Evolutionary conservation across 2,329 filamentous ascomycete species (phyloP).

Genomic region (Rhynchosporium secalis): DNA sequence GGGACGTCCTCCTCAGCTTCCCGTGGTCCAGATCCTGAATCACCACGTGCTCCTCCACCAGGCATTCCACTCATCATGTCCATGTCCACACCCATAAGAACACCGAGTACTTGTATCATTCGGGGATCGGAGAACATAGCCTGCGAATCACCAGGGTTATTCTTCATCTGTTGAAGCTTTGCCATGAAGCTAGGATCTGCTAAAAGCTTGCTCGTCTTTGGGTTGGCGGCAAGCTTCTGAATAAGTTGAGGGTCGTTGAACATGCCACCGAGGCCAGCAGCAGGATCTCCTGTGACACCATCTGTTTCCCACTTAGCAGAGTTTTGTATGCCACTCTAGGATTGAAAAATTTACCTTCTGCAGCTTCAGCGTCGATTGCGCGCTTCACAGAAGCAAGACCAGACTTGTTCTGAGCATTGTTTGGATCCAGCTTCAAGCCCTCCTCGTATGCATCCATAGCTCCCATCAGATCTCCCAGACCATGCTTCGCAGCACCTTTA

Average conservation of each 20-base stretch:
- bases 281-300: conserved; percentile 59
- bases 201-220: conserved; percentile 83
- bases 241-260: conserved; percentile 91
- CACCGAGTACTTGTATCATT: conserved; percentile 91
- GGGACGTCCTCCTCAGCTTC: conserved; percentile 70
- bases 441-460: conserved; percentile 90
- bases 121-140: conserved; percentile 85
- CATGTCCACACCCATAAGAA: conserved; percentile 93
- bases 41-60: conserved; percentile 47
- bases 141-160: conserved; percentile 77
- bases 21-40: conserved; percentile 39
- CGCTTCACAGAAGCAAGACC: conserved; percentile 83
- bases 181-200: conserved; percentile 85
- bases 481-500: conserved; percentile 89
- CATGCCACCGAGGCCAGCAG: conserved; percentile 80
- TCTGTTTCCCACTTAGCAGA: conserved; percentile 31
- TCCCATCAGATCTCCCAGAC: conserved; percentile 78
- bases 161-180: conserved; percentile 79
- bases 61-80: conserved; percentile 50
- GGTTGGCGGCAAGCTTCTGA: conserved; percentile 88
- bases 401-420: conserved; percentile 89
- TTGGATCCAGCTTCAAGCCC: conserved; percentile 88
- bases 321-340: not conserved
- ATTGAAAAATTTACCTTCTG: conserved; percentile 41
- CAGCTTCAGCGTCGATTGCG: conserved; percentile 78